Conservation (phyloP, 2,329 filamentous ascomycete genomes). For the Aspergillus texensis region DNA sequence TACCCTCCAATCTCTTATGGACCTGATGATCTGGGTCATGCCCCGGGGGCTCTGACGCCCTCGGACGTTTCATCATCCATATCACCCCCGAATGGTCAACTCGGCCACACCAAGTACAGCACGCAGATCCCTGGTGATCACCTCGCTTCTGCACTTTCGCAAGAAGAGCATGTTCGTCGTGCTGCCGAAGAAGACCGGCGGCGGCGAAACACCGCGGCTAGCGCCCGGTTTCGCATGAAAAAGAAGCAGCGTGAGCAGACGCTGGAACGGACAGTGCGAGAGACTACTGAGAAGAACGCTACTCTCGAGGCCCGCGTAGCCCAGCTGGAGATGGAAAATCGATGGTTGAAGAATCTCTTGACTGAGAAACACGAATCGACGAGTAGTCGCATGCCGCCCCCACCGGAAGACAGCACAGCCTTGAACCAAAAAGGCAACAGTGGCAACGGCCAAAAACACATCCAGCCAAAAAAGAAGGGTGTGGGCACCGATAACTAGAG, state of each 20-base stretch:
- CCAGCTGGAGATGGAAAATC: slow-evolving; percentile 81
- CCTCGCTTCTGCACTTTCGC: slow-evolving; percentile 53
- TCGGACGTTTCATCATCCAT: slow-evolving; percentile 47
- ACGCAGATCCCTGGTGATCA: slow-evolving; percentile 41
- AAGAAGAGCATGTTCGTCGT: slow-evolving; percentile 71
- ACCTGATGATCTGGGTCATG: slow-evolving; percentile 40
- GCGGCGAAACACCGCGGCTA: slow-evolving; percentile 83
- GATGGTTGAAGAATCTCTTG: slow-evolving; percentile 77
- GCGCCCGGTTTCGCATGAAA: slow-evolving; percentile 90
- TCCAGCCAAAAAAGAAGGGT: slow-evolving; percentile 44
- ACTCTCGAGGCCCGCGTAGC: slow-evolving; percentile 73
- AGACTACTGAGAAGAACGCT: slow-evolving; percentile 77
- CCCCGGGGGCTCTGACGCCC: slow-evolving; percentile 40
- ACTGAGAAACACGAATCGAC: slow-evolving; percentile 71
- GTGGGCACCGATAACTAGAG: slow-evolving; percentile 36
- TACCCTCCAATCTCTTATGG: slow-evolving; percentile 42
- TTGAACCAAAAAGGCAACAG: slow-evolving; percentile 24
- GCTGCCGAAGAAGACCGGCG: slow-evolving; percentile 90
- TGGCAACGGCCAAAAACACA: slow-evolving; percentile 36
- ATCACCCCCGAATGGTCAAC: slow-evolving; percentile 42
- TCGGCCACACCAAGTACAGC: slow-evolving; percentile 46
- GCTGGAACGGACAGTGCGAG: slow-evolving; percentile 77
- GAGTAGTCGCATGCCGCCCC: slow-evolving; percentile 25
- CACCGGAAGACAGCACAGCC: slow-evolving; percentile 19
- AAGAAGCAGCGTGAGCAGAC: slow-evolving; percentile 94